phyloP scores from a whole-genome alignment of 306 rosid genomes.

The Quercus aquifolioides region DNA sequence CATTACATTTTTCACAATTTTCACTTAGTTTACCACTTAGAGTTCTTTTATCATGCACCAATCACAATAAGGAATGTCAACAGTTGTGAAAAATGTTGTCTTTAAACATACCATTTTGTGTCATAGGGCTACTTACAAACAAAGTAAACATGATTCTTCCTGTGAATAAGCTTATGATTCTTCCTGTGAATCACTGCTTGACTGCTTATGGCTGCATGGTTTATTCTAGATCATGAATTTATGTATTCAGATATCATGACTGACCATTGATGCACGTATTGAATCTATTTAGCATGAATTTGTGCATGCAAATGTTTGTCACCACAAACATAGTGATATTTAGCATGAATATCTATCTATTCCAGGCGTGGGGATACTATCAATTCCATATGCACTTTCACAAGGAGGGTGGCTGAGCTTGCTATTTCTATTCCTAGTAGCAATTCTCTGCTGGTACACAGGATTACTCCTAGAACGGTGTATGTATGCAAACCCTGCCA shows the following conservation, averaged over 20 bases:
- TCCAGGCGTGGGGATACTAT: constrained; percentile 69
- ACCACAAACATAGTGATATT: not conserved
- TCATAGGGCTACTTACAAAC: too few relatives aligned
- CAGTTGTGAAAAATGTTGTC: too few relatives aligned
- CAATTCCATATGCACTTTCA: constrained; percentile 72
- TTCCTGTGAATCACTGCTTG: not conserved
- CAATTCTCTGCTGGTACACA: too few relatives aligned
- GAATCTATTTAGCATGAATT: not conserved
- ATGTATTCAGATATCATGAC: not conserved
- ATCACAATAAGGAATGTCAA: too few relatives aligned
- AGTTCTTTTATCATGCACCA: too few relatives aligned
- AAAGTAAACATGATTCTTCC: too few relatives aligned
- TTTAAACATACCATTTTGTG: too few relatives aligned
- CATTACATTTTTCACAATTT: too few relatives aligned
- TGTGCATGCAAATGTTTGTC: not conserved
- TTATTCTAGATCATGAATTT: not conserved
- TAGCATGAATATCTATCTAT: not conserved
- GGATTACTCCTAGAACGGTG: constrained; percentile 58
- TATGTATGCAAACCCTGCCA: constrained; percentile 35
- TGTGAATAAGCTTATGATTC: too few relatives aligned
- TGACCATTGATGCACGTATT: not conserved
- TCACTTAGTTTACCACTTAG: too few relatives aligned
- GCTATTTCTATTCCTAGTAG: constrained; percentile 38
- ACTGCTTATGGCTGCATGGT: not conserved
- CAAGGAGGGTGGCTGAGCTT: constrained; percentile 81